Conservation (phyloP, 2,329 filamentous ascomycete genomes). For the Paraphaeosphaeria minitans region DNA sequence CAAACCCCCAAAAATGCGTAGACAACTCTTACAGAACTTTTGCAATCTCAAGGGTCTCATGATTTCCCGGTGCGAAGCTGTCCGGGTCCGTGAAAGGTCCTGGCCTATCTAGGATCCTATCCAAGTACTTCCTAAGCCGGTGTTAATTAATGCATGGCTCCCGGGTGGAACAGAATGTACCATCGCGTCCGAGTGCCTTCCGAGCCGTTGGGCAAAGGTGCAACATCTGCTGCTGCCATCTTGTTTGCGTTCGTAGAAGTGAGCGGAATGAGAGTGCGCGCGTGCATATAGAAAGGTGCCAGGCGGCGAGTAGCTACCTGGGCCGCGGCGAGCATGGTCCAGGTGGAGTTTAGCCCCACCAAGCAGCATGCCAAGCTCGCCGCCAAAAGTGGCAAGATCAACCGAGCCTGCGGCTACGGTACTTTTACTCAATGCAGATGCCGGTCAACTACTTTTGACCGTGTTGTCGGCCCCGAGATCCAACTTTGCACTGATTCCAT, state of each 20-base stretch:
- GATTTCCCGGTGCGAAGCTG: conserved; percentile 55
- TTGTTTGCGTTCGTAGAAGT: conserved; percentile 14
- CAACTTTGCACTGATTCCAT: background rate
- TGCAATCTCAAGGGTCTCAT: conserved; percentile 39
- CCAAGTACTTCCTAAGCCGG: conserved; percentile 74
- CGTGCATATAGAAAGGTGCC: background rate
- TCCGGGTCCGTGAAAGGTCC: conserved; percentile 80
- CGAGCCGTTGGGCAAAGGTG: conserved; percentile 17
- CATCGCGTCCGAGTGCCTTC: conserved; percentile 51
- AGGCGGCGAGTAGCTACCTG: conserved; percentile 10
- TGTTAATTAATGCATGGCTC: conserved; percentile 23
- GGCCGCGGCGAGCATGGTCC: conserved; percentile 9
- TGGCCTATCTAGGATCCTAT: conserved; percentile 74
- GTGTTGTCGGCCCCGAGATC: background rate
- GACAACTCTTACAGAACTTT: conserved; percentile 67
- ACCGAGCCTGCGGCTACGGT: conserved; percentile 6
- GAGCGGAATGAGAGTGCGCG: conserved; percentile 4
- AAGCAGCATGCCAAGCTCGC: background rate
- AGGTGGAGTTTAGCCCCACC: conserved; percentile 1
- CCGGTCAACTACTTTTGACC: background rate
- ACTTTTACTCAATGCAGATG: background rate
- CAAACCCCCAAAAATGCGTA: background rate
- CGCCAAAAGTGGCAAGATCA: conserved; percentile 5
- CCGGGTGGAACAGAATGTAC: conserved; percentile 26
- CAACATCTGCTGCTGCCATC: conserved; percentile 32